Evolutionary conservation across 306 rosid species (phyloP).

Genomic region (Delonix regia): DNA sequence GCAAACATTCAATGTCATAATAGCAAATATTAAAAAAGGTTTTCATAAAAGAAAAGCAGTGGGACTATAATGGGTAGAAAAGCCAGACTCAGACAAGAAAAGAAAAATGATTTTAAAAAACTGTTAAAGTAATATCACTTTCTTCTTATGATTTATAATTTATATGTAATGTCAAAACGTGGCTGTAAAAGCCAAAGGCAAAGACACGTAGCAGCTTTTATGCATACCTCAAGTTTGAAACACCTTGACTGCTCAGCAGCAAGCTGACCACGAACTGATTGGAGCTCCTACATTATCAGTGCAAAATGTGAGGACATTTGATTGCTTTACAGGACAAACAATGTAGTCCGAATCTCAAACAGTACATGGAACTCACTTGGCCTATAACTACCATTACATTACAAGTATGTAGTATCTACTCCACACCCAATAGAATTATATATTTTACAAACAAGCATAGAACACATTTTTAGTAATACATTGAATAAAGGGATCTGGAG

Average conservation of each 20-base stretch:
- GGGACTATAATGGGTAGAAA: neutral
- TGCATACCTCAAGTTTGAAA: conserved; percentile 87
- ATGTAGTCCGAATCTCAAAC: neutral
- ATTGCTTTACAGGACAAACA: conserved; percentile 7
- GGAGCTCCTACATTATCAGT: conserved; percentile 72
- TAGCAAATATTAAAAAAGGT: neutral
- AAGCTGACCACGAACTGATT: conserved; percentile 84
- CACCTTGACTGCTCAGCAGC: conserved; percentile 94
- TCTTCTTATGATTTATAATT: neutral
- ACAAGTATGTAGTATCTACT: neutral
- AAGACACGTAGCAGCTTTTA: conserved; percentile 23
- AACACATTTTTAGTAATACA: neutral
- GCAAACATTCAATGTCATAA: conserved; percentile 1
- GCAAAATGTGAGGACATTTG: conserved; percentile 23
- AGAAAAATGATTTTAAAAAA: neutral
- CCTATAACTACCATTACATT: conserved; percentile 1
- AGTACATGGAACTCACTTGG: neutral
- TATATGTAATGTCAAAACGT: neutral
- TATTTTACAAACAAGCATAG: neutral
- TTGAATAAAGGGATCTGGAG: neutral
- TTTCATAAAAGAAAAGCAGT: neutral
- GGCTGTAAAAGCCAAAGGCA: neutral
- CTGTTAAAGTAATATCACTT: neutral
- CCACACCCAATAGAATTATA: neutral
- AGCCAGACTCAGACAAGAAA: neutral